phyloP scores from a whole-genome alignment of 306 rosid genomes.

The Mimosa pudica region DNA sequence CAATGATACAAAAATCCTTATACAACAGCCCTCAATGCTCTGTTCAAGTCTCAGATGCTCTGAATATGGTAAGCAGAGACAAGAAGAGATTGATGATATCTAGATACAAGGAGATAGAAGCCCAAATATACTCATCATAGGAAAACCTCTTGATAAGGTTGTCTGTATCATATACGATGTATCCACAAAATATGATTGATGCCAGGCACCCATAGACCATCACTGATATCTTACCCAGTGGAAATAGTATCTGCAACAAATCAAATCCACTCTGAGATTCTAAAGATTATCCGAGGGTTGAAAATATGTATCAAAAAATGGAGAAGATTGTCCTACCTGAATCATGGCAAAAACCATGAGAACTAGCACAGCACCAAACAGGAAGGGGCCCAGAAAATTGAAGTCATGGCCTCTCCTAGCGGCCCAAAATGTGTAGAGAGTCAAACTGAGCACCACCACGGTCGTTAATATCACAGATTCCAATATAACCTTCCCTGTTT shows the following conservation, averaged over 20 bases:
- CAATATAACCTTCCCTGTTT: slow-evolving; percentile 78
- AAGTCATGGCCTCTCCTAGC: slow-evolving; percentile 86
- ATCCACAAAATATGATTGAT: slow-evolving; percentile 78
- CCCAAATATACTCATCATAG: slow-evolving; percentile 91
- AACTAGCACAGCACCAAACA: slow-evolving; percentile 66
- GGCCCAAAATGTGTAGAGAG: slow-evolving; percentile 93
- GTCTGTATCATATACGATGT: slow-evolving; percentile 83
- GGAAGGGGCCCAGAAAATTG: slow-evolving; percentile 83
- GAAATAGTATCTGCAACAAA: slow-evolving; percentile 39
- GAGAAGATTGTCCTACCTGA: slow-evolving; percentile 57
- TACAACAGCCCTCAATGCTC: neutral
- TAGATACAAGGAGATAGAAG: slow-evolving; percentile 70
- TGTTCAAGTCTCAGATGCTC: slow-evolving; percentile 52
- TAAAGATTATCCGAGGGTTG: neutral
- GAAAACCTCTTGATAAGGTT: slow-evolving; percentile 79
- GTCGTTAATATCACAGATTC: slow-evolving; percentile 76
- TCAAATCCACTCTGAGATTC: neutral
- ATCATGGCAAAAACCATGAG: slow-evolving; percentile 65
- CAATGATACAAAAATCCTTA: slow-evolving; percentile 19
- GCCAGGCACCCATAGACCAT: slow-evolving; percentile 81
- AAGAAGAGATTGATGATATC: slow-evolving; percentile 89
- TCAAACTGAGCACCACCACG: slow-evolving; percentile 69
- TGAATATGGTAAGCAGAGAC: slow-evolving; percentile 61
- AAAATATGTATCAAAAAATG: neutral
- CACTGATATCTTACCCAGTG: slow-evolving; percentile 62